Conservation (phyloP, 1,284 basidiomycete species). For the Ganoderma sinense region DNA sequence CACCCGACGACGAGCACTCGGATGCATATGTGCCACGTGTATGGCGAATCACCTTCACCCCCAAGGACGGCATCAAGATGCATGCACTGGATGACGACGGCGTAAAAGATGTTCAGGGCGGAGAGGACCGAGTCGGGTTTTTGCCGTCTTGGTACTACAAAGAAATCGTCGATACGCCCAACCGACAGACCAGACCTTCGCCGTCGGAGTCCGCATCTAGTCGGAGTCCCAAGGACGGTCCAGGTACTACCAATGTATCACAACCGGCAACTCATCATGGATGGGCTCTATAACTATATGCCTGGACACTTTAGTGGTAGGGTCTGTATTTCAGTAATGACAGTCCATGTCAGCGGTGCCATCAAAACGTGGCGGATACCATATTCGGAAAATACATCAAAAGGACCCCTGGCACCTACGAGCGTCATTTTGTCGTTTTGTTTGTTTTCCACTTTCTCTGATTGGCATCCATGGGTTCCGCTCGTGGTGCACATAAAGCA, state of each 20-base stretch:
- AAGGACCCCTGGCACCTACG: too few species aligned
- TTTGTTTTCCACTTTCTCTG: too few species aligned
- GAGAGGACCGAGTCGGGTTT: constrained; percentile 78
- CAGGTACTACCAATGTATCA: background rate
- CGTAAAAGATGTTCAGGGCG: constrained; percentile 63
- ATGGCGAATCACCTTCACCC: constrained; percentile 74
- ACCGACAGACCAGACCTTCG: background rate
- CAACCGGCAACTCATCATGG: constrained; percentile 3
- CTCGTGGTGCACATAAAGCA: too few species aligned
- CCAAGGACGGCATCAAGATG: constrained; percentile 58
- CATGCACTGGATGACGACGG: constrained; percentile 52
- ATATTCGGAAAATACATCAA: too few species aligned
- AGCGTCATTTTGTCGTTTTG: too few species aligned
- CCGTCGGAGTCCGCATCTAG: background rate
- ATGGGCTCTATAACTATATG: constrained; percentile 1
- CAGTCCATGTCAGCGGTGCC: too few species aligned
- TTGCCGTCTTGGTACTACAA: constrained; percentile 71
- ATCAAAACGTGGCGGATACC: too few species aligned
- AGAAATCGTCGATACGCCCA: background rate
- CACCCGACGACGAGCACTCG: constrained; percentile 9
- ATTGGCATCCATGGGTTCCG: too few species aligned
- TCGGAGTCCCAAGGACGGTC: background rate
- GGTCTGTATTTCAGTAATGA: too few species aligned
- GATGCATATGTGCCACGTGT: constrained; percentile 43
- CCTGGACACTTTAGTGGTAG: background rate